Conservation (phyloP, 306 rosid genomes). For the Rosa multiflora region DNA sequence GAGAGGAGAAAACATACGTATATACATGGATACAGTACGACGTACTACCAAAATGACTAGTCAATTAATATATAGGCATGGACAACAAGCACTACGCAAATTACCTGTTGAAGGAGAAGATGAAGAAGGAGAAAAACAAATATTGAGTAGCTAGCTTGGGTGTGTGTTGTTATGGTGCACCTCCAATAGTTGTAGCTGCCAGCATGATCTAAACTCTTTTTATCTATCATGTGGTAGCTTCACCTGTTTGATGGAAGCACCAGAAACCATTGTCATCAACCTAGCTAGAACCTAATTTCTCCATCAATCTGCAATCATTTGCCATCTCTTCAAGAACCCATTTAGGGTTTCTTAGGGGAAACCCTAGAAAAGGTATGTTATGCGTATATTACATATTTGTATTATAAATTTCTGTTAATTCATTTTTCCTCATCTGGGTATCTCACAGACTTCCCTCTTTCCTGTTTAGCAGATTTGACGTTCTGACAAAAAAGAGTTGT, state of each 20-base stretch:
- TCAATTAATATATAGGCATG: no score
- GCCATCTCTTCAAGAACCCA: neutral
- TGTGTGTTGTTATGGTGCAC: conserved; percentile 35
- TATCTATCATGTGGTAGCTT: conserved; percentile 57
- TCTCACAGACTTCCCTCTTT: neutral
- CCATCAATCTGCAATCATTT: neutral
- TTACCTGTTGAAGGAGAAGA: no score
- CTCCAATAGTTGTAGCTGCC: conserved; percentile 85
- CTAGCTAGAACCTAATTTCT: conserved; percentile 23
- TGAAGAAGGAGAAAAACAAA: neutral
- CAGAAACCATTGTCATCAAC: conserved; percentile 10
- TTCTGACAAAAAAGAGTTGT: neutral
- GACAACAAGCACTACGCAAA: no score
- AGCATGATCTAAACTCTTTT: conserved; percentile 78
- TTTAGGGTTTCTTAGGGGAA: conserved; percentile 20
- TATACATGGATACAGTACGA: no score
- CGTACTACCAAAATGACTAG: no score
- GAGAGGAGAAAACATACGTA: no score
- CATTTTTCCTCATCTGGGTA: conserved; percentile 9
- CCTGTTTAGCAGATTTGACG: neutral
- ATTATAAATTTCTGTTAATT: neutral
- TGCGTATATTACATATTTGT: neutral
- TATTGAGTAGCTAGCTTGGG: neutral
- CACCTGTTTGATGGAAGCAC: conserved; percentile 76
- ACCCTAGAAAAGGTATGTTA: neutral